These are phyloP conservation scores for Apophysomyces variabilis DNA, from an alignment of 371 early-diverging fungal species.

Conservation along the genomic window DNA sequence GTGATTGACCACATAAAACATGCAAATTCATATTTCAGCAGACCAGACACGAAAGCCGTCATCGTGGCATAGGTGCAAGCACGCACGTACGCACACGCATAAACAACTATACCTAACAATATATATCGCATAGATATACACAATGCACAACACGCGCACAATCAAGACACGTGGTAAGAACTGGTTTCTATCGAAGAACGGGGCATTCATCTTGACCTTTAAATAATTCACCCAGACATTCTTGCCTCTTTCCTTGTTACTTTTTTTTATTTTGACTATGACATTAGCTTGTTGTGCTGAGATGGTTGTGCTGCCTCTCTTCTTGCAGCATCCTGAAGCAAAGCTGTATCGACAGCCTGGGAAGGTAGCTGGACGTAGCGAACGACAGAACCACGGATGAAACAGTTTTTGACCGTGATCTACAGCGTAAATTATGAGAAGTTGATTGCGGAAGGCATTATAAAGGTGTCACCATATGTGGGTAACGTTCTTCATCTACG, in stretches of 20 bases:
- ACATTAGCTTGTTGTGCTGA: constrained; percentile 56
- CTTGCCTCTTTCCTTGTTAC: background rate
- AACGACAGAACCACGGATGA: constrained; percentile 98
- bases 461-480: constrained; percentile 86
- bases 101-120: no score
- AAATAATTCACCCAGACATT: background rate
- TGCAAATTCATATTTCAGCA: no score
- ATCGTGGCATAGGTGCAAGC: no score
- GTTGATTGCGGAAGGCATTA: background rate
- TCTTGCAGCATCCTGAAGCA: constrained; percentile 96
- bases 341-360: constrained; percentile 87
- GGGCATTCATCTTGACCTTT: background rate
- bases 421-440: constrained; percentile 28
- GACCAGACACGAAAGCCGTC: no score
- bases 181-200: background rate
- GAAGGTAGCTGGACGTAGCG: constrained; percentile 95
- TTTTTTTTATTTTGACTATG: constrained; percentile 51
- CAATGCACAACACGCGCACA: background rate
- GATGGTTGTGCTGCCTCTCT: constrained; percentile 79
- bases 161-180: background rate
- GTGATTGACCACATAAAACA: constrained; percentile 14
- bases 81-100: no score
- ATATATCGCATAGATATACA: no score
- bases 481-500: constrained; percentile 87
- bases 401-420: constrained; percentile 95